Conservation (phyloP, 352 stramenopile species). For the Globisporangium cylindrosporum region DNA sequence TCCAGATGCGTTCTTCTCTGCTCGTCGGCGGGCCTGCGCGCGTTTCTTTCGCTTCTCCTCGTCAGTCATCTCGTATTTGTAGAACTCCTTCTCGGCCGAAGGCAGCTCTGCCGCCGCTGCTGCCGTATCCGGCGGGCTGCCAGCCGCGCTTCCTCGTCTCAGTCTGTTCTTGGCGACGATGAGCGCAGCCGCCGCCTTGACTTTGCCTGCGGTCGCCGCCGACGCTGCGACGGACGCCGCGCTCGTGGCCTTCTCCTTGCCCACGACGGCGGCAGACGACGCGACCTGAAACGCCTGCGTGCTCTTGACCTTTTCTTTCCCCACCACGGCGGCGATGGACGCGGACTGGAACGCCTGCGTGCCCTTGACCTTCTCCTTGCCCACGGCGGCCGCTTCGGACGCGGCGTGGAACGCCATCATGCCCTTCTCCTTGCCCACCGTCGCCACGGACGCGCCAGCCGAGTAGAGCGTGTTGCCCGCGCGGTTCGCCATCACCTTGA, state of each 20-base stretch:
- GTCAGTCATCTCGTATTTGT: conserved; percentile 81
- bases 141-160: conserved; percentile 23
- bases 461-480: conserved; percentile 73
- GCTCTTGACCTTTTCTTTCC: conserved; percentile 54
- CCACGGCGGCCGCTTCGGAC: conserved; percentile 25
- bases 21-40: conserved; percentile 55
- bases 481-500: conserved; percentile 72
- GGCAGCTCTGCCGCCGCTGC: conserved; percentile 23
- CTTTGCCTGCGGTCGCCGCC: conserved; percentile 42
- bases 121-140: conserved; percentile 18
- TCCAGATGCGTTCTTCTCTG: conserved; percentile 54
- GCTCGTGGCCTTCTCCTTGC: conserved; percentile 51
- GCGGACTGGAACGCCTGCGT: conserved; percentile 58
- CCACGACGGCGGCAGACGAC: conserved; percentile 43
- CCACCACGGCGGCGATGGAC: conserved; percentile 39
- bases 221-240: conserved; percentile 42
- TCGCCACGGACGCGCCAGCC: conserved; percentile 45
- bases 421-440: conserved; percentile 47
- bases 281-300: conserved; percentile 40
- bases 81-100: conserved; percentile 65
- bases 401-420: conserved; percentile 25
- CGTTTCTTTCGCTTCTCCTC: conserved; percentile 74
- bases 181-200: conserved; percentile 51
- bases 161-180: conserved; percentile 65
- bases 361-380: conserved; percentile 38